These are phyloP conservation scores for Otatea glauca DNA, from an alignment of 176 grass and related monocot genomes.

Conservation along the genomic window DNA sequence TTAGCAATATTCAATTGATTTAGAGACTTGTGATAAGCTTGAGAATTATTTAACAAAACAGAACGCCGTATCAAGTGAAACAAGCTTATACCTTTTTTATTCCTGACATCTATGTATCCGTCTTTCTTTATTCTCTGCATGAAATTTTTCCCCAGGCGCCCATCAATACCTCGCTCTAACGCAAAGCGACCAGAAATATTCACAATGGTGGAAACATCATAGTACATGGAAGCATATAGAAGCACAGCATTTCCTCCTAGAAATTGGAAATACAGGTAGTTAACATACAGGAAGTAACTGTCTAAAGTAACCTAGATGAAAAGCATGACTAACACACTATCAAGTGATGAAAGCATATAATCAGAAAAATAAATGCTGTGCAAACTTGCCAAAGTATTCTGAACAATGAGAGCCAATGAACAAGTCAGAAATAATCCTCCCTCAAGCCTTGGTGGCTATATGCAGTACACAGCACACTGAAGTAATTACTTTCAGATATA, in stretches of 20 bases:
- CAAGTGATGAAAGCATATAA: not conserved
- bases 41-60: not conserved
- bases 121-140: conserved; percentile 78
- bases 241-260: conserved; percentile 86
- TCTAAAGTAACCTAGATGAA: conserved; percentile 6
- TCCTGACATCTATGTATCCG: conserved; percentile 86
- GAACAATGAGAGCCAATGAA: not conserved
- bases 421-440: conserved; percentile 19
- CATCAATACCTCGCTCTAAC: conserved; percentile 76
- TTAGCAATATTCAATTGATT: not conserved
- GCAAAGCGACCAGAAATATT: conserved; percentile 89
- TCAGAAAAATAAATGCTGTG: not conserved
- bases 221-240: conserved; percentile 78
- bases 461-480: not conserved
- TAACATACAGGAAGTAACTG: not conserved
- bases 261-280: not conserved
- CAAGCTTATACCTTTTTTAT: conserved; percentile 67
- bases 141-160: conserved; percentile 74
- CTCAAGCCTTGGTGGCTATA: not conserved
- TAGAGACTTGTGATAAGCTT: not conserved
- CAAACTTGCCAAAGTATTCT: not conserved
- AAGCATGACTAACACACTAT: not conserved
- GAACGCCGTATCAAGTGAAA: not conserved
- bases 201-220: conserved; percentile 55
- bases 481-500: conserved; percentile 2